Evolutionary conservation across 140 eudicot genomes (phyloP).

Genomic region (Flaveria floridana): DNA sequence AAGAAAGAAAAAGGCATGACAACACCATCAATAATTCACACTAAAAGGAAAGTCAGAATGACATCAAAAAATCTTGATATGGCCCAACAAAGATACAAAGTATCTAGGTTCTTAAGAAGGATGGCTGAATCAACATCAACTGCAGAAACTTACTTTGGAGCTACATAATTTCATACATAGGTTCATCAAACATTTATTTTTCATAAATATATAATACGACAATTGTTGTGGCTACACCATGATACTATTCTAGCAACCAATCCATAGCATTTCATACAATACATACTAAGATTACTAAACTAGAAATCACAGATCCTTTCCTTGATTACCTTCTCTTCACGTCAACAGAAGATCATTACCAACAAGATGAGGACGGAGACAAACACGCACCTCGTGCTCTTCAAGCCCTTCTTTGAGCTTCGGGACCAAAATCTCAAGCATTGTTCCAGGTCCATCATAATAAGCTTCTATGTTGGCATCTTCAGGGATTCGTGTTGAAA

Average conservation of each 20-base stretch:
- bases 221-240: conserved; percentile 27
- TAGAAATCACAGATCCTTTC: conserved; percentile 38
- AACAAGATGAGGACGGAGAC: conserved; percentile 74
- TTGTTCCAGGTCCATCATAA: conserved; percentile 75
- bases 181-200: conserved; percentile 24
- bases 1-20: conserved; percentile 34
- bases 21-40: conserved; percentile 32
- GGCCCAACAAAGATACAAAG: conserved; percentile 33
- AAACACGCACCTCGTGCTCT: conserved; percentile 87
- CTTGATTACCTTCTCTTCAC: conserved; percentile 34
- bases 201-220: conserved; percentile 16
- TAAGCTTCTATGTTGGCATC: conserved; percentile 88
- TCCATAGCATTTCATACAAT: conserved; percentile 23
- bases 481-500: conserved; percentile 84
- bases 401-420: conserved; percentile 76
- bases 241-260: conserved; percentile 35
- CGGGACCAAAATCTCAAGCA: conserved; percentile 87
- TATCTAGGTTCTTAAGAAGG: conserved; percentile 15
- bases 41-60: conserved; percentile 28
- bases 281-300: conserved; percentile 34
- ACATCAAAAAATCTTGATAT: conserved; percentile 25
- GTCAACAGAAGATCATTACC: conserved; percentile 71
- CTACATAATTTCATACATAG: not conserved
- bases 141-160: conserved; percentile 1
- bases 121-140: conserved; percentile 26